Evolutionary conservation across 495 filamentous ascomycete species (phyloP).

Genomic region (Lasiosphaeria miniovina): DNA sequence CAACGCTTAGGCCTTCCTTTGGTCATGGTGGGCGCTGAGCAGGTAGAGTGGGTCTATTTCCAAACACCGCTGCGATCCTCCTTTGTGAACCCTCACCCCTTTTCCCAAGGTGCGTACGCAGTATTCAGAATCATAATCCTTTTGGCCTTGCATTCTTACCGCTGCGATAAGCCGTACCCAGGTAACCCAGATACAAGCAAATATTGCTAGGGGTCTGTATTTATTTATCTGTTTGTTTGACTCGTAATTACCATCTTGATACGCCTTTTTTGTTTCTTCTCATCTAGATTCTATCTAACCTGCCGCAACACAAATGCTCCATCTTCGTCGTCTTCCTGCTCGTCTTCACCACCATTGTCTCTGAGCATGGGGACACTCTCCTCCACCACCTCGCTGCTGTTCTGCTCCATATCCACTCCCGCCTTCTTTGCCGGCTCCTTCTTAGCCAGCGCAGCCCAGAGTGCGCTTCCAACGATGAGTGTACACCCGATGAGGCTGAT

Average conservation of each 20-base stretch:
- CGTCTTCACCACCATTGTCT: conserved; percentile 10
- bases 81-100: no score
- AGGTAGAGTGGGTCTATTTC: no score
- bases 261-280: not conserved
- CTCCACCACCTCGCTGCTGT: conserved; percentile 9
- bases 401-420: conserved; percentile 5
- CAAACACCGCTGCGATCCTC: no score
- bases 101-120: no score
- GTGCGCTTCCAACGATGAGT: conserved; percentile 75
- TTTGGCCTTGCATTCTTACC: no score
- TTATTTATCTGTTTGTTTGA: not conserved
- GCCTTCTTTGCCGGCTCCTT: conserved; percentile 20
- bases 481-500: conserved; percentile 70
- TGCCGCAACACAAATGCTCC: conserved; percentile 5
- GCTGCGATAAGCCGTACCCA: no score
- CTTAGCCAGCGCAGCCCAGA: conserved; percentile 70
- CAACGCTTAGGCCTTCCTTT: not conserved
- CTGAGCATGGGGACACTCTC: conserved; percentile 26
- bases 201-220: no score
- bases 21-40: no score
- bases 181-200: no score
- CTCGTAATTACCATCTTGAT: not conserved
- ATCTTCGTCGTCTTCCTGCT: conserved; percentile 9
- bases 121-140: no score
- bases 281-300: conserved; percentile 10